Base-by-base conservation (phyloP, 163 green algal species). In the Smithsoniella earleae region DNA sequence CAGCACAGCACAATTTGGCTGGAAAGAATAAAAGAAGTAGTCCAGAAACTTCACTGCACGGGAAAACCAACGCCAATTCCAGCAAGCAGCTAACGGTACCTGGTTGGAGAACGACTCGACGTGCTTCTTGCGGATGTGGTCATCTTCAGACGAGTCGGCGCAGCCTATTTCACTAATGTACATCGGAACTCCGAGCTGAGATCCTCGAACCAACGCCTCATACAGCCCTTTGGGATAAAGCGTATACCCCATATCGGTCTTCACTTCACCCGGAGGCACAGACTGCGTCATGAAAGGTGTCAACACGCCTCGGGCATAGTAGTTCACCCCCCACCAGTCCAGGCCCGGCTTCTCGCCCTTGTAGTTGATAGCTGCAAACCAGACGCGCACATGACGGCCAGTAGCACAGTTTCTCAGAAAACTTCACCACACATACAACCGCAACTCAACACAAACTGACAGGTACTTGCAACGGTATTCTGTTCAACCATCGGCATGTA, bases 131-230 rank as follows among this genome's bases (percentile, higher is more conserved):
- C 74, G 30, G 3, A 58, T 76, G n/a, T 87, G 76, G n/a, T 84
- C 66, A 30, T 78, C 69, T 52, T 90, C 86, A 4, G 76, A 38
- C 0, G 62, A 75, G 62, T 94, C 89, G 0, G 88, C 82, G 5
- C 90, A 76, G n/a, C 89, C 89, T 0, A 87, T 93, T 77, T 96
- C 89, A 22, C 85, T 95, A 65, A 96, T 84, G 78, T 89, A 92
- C 4, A 96, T 81, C 13, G 89, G 89, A 28, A 89, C 44, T 0
- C 77, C 65, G 55, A 95, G 64, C 13, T 58, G 55, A 20, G 45
- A 73, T 45, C 85, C 73, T 28, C 81, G 74, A 46, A 89, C 76
- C 52, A 91, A 84, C 2, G 77, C 82, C 38, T 85, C 73, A 72
- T 89, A 89, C 34, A 90, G 76, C 3, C 85, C 85, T n/a, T 81